These are phyloP conservation scores for Combretum micranthum DNA, from an alignment of 345 rosid species.

Conservation along the genomic window DNA sequence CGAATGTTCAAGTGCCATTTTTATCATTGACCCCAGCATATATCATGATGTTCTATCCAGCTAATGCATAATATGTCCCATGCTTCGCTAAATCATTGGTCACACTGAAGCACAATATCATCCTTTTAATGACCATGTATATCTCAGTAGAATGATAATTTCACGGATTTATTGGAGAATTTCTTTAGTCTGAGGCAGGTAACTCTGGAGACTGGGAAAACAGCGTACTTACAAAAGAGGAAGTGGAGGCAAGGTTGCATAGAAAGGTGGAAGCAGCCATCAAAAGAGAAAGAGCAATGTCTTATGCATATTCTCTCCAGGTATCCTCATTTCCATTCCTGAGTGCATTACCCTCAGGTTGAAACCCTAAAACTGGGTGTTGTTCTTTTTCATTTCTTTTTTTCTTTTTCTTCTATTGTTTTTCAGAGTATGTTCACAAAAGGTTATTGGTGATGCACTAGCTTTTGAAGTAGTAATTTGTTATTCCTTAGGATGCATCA, in stretches of 20 bases:
- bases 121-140: background rate
- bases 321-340: slow-evolving; percentile 22
- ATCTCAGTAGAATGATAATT: background rate
- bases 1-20: no score
- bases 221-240: slow-evolving; percentile 70
- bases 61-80: no score
- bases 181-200: slow-evolving; percentile 59
- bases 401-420: no score
- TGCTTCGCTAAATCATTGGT: no score
- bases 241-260: slow-evolving; percentile 65
- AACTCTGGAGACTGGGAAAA: slow-evolving; percentile 70
- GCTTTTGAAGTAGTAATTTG: no score
- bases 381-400: background rate
- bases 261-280: slow-evolving; percentile 71
- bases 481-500: no score
- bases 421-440: no score
- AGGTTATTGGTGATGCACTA: no score
- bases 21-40: no score
- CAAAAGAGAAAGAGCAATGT: slow-evolving; percentile 87
- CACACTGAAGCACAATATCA: no score
- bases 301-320: slow-evolving; percentile 88
- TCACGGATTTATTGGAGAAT: slow-evolving; percentile 4
- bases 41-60: no score
- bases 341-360: no score
- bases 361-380: background rate